Evolutionary conservation across 2,329 filamentous ascomycete species (phyloP).

Genomic region (Sclerotinia glacialis): DNA sequence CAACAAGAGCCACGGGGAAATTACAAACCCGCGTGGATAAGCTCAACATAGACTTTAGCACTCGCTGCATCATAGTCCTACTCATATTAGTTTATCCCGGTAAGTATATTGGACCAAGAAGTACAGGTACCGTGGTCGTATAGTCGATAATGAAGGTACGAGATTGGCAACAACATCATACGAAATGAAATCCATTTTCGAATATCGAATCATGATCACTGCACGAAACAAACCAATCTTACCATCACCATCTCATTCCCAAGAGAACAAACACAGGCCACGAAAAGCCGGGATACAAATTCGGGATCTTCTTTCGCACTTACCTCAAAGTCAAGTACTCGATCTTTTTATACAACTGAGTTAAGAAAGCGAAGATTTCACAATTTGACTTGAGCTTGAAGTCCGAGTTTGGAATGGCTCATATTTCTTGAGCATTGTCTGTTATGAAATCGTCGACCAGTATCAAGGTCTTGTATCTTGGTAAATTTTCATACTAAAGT

Average conservation of each 20-base stretch:
- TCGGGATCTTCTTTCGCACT: background rate
- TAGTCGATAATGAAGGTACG: too few relatives aligned
- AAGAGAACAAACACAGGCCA: too few relatives aligned
- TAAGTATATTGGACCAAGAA: background rate
- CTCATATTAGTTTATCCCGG: background rate
- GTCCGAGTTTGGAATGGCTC: background rate
- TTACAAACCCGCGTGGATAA: background rate
- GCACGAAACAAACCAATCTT: too few relatives aligned
- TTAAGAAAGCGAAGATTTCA: background rate
- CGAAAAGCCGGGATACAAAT: accelerated
- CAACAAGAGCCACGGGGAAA: too few relatives aligned
- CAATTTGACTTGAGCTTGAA: background rate
- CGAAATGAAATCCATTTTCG: too few relatives aligned
- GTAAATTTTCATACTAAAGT: too few relatives aligned
- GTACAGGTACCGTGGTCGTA: too few relatives aligned
- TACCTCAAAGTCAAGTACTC: background rate
- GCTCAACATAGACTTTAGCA: background rate
- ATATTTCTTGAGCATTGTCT: background rate
- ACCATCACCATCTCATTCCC: too few relatives aligned
- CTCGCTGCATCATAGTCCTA: background rate
- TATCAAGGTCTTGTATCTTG: too few relatives aligned
- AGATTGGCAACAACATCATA: too few relatives aligned
- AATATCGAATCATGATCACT: too few relatives aligned
- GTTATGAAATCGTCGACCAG: too few relatives aligned
- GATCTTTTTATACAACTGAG: background rate